Base-by-base conservation (phyloP, 495 filamentous ascomycete genomes). In the Oidiodendron maius region DNA sequence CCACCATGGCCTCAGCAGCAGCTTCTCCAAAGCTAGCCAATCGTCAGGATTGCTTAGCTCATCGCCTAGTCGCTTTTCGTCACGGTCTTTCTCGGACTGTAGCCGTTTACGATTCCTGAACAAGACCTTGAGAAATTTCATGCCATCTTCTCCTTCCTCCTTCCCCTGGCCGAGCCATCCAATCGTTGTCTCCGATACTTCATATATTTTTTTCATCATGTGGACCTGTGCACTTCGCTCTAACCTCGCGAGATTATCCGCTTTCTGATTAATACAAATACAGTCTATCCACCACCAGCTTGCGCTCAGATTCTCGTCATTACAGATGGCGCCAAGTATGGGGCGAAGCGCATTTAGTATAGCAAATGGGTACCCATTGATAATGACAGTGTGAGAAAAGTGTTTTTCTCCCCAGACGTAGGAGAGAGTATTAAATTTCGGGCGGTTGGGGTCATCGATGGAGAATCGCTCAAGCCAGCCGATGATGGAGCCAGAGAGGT, bases 1-100 rank as follows among this genome's bases (percentile, higher is more conserved):
- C 58, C 58, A 61, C 58, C 58, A 61, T 12, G 34, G 50, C 23
- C 34, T 48, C 15, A 16, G 13, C 11, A 48, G 4, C 8, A 48
- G 35, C 32, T 2, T 48, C 35, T 48, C 45, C 4, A 48, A 20
- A 32, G 45, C 32, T 23, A 20, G 18, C 45, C 45, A 48, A 20
- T 48, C 25, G 24, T 18, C 38, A 13, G 8, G 4, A 21, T 47
- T 32, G 32, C 32, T 47, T 32, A 47, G 38, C 25, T 47, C 44
- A 13, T 47, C 44, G 18, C 17, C 44, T 21, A 45, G 25, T 13
- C 34, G 23, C 25, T 45, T 26, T 32, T 45, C 42, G 16, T 45
- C 34, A 22, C 10, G 12, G 12, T 26, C 16, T 26, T 45, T 28
- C 25, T 30, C 25, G 21, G 21, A 16, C 4, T 22, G 17, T 8